These are phyloP conservation scores for Linderniella brevidens DNA, from an alignment of 257 asterid species.

Conservation along the genomic window DNA sequence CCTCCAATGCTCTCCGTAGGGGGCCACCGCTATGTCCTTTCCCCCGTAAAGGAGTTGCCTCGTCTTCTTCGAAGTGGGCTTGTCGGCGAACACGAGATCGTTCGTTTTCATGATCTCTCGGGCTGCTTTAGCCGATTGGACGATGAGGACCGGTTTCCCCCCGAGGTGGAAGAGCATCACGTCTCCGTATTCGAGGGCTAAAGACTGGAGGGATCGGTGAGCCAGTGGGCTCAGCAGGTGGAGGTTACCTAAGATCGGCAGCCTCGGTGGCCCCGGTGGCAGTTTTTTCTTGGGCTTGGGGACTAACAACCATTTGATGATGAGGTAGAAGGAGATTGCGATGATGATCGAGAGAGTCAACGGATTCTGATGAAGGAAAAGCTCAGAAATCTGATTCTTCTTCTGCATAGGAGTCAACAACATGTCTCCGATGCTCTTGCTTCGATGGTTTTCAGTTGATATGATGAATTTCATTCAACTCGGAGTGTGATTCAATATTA, in stretches of 20 bases:
- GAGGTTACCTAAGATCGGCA: slow-evolving; percentile 28
- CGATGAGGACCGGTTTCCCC: slow-evolving; percentile 17
- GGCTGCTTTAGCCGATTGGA: slow-evolving; percentile 22
- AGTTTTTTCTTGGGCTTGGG: not conserved
- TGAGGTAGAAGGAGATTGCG: too few relatives aligned
- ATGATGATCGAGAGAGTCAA: too few relatives aligned
- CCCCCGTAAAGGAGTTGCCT: slow-evolving; percentile 10
- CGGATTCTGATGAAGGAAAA: too few relatives aligned
- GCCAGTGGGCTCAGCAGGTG: slow-evolving; percentile 24
- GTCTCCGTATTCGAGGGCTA: slow-evolving; percentile 21
- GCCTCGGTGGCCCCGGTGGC: slow-evolving; percentile 30
- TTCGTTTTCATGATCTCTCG: slow-evolving; percentile 25
- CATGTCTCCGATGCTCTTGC: too few relatives aligned
- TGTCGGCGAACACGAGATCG: slow-evolving; percentile 17
- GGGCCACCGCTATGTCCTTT: slow-evolving; percentile 20
- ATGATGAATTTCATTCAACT: too few relatives aligned
- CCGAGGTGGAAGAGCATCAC: slow-evolving; percentile 34
- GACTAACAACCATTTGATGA: too few relatives aligned
- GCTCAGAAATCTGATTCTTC: too few relatives aligned
- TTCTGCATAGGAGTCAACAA: too few relatives aligned
- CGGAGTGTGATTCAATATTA: too few relatives aligned
- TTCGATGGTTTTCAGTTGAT: too few relatives aligned
- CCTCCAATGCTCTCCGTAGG: slow-evolving; percentile 40
- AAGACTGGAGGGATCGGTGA: slow-evolving; percentile 21
- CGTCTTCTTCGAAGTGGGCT: slow-evolving; percentile 17